Evolutionary conservation across 805 yeast species (phyloP), one percentile per base, ranked within the genome.

Genomic region (Yamadazyma paraphyllophila): DNA sequence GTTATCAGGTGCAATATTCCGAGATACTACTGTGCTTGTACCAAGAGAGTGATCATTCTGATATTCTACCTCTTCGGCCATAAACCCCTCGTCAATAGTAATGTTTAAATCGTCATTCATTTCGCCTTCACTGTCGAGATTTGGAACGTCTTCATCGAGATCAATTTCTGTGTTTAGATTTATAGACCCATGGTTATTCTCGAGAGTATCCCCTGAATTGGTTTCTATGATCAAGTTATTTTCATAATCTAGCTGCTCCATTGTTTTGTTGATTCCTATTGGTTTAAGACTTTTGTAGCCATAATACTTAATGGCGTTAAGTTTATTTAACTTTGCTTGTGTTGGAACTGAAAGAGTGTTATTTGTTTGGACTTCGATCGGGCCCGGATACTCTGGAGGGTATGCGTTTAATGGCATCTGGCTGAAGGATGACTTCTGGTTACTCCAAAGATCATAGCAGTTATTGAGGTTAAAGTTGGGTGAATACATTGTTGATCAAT

Each of bases 341-440:
- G 58, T 46, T 7, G 47, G n/a, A 3, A 47, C 46, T 15, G 52
- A 45, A 13, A 47, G 40, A 9, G 38, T 13, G 31, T 44, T 24
- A 35, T 31, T 39, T 8, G 35, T 8, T 16, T 26, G 30, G 7
- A 56, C 16, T 36, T 54, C 56, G 7, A 61, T 56, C 2, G 50
- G 39, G 1, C 66, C 67, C 9, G 65, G 62, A 45, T 66, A 62
- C 15, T 74, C 77, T 2, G 82, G 70, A 0, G 81, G 71, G 53
- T 79, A 80, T 2, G 82, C 78, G 14, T 78, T 71, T 16, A 80
- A 58, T 7, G 84, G 81, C 2, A 83, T 83, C 1, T 80, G 80
- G 49, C 60, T 68, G 31, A 56, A 48, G 31, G 56, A 53, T 2
- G 37, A 12, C 30, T 46, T 49, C 36, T 32, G 61, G 30, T 43